phyloP scores from a whole-genome alignment of 2,329 filamentous ascomycete genomes.

The Diaporthe vaccinii region DNA sequence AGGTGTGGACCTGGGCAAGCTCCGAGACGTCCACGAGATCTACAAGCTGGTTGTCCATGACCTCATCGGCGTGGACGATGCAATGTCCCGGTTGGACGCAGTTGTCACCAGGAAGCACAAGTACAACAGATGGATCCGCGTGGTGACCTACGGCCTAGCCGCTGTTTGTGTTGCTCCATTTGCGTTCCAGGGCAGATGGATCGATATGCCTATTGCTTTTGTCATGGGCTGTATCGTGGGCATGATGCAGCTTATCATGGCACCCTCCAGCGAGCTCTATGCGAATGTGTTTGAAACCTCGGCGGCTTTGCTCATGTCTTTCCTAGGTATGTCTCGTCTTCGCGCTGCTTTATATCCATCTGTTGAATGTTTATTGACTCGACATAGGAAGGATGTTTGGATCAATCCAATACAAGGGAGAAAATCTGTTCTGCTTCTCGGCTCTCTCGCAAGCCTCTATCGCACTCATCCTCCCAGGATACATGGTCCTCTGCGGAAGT shows the following conservation, averaged over 20 bases:
- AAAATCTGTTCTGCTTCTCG: slow-evolving; percentile 76
- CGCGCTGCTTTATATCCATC: not conserved
- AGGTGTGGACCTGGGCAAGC: slow-evolving; percentile 80
- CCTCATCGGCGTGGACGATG: slow-evolving; percentile 79
- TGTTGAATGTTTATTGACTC: not conserved
- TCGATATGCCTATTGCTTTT: slow-evolving; percentile 85
- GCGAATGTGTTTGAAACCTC: slow-evolving; percentile 61
- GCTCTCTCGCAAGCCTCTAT: slow-evolving; percentile 81
- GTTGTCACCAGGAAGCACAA: slow-evolving; percentile 62
- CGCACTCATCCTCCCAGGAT: slow-evolving; percentile 79
- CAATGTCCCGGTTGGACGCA: slow-evolving; percentile 71
- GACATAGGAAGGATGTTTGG: slow-evolving; percentile 71
- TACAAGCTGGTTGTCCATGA: slow-evolving; percentile 89
- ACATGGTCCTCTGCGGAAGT: slow-evolving; percentile 70
- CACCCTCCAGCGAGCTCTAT: slow-evolving; percentile 77
- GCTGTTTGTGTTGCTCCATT: slow-evolving; percentile 84
- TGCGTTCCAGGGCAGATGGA: slow-evolving; percentile 80
- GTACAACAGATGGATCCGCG: slow-evolving; percentile 62
- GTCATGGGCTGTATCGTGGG: slow-evolving; percentile 81
- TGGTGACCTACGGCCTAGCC: slow-evolving; percentile 81
- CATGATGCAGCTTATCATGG: slow-evolving; percentile 79
- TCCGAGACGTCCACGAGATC: slow-evolving; percentile 80
- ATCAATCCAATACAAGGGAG: slow-evolving; percentile 67
- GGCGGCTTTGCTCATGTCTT: slow-evolving; percentile 74
- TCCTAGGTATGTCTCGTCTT: slow-evolving; percentile 74